Base-by-base conservation (phyloP, 1,284 basidiomycete species). In the Heterobasidion parviporum region DNA sequence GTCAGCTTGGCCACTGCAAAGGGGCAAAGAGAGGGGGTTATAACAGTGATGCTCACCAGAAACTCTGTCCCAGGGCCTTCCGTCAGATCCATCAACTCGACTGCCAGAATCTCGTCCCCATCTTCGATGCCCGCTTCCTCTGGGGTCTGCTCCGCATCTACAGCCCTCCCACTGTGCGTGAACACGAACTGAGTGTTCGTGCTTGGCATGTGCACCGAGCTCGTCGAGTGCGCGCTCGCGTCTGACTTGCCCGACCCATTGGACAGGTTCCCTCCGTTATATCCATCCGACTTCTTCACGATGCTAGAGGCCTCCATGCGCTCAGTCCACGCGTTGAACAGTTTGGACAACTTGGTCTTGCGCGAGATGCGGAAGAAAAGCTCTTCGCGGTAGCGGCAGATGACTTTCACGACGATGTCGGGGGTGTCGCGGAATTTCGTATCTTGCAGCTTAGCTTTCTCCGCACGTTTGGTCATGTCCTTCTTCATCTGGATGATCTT, bases 361-460 rank as follows among this genome's bases (percentile, higher is more conserved):
- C 89, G 84, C 34, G 86, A 87, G 63, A 92, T 89, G 70, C 90
- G 92, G 79, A 92, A 92, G 74, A 88, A 91, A 45, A 92, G 76
- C 67, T 92, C 89, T 3, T 88, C 88, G 48, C 89, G 85, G 68
- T 92, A 92, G 62, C 87, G 85, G 71, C 89, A 92, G 50, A 87
- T 76, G 61, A 92, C 88, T 68, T 90, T 89, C 69, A 92, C 81
- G 52, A 90, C 84, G 57, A 92, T 89, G 66, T 92, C 87, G 20
- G 87, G 86, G 76, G 80, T 82, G 68, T 89, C 85, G 56, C 85
- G 82, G 64, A 81, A 88, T 68, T 89, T 89, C 60, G 78, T 74
- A 63, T 90, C 87, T 64, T 87, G 87, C 46, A 82, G 70, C 67
- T 83, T 87, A 41, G 82, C 86, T 64, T 81, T 86, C 67, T 89